A percentile compares a stretch with the other conserved stretches of the same genome.
phyloP scores from a whole-genome alignment of 2,329 filamentous ascomycete species.

The Diaporthe ilicicola region DNA sequence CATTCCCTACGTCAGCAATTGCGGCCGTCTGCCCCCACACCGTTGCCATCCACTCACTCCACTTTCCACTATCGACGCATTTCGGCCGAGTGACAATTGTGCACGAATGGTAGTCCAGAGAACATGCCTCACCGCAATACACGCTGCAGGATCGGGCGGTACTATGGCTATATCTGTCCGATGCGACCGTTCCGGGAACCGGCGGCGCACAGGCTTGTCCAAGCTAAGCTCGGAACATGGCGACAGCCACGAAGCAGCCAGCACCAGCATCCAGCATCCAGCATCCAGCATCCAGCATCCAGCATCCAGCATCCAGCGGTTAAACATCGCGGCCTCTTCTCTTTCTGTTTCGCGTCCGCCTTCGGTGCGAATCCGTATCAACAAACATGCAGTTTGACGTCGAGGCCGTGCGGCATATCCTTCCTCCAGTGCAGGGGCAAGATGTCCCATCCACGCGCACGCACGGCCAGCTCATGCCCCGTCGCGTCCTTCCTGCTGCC shows the following conservation, averaged over 20 bases:
- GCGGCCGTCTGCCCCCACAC: neutral
- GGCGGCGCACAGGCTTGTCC: neutral
- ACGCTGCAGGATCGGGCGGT: neutral
- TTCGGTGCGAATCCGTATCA: neutral
- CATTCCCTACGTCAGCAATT: neutral
- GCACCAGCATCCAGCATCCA: too few relatives aligned
- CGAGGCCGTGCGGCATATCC: too few relatives aligned
- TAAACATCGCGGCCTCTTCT: neutral
- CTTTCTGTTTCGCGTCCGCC: neutral
- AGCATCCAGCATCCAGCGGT: too few relatives aligned
- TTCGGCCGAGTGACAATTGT: slow-evolving; percentile 8
- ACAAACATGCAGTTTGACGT: neutral
- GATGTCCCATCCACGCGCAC: neutral
- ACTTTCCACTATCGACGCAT: slow-evolving; percentile 13
- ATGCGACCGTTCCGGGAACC: neutral
- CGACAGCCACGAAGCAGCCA: neutral
- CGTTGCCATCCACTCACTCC: neutral
- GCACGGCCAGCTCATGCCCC: neutral
- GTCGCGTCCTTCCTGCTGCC: neutral
- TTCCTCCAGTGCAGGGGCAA: neutral
- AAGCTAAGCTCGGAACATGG: neutral
- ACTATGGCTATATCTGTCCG: too few relatives aligned
- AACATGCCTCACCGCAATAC: neutral
- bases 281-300: too few relatives aligned
- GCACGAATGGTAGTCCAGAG: slow-evolving; percentile 5